Evolutionary conservation across 2,329 filamentous ascomycete species (phyloP), one percentile per base, ranked within the genome.

Genomic region (Leptographium flavum): DNA sequence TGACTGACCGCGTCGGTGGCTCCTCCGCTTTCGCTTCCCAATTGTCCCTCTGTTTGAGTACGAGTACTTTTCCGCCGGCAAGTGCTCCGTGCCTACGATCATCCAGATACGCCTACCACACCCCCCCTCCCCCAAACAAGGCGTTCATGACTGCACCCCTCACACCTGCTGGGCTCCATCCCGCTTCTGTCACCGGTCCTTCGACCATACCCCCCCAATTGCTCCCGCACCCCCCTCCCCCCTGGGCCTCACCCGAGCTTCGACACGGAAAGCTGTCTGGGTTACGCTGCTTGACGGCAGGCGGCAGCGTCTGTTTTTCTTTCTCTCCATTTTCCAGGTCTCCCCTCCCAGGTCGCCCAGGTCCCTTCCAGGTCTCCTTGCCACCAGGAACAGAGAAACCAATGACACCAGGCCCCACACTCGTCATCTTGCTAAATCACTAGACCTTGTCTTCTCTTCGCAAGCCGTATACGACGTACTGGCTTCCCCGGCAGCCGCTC

Each of bases 51-150:
- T 39, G 23, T 17, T 15, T 28, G 22, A 10, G 15, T 25, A 10
- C n/a, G n/a, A n/a, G n/a, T n/a, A n/a, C n/a, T n/a, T n/a, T n/a
- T n/a, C n/a, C n/a, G n/a, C n/a, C n/a, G n/a, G n/a, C n/a, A n/a
- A n/a, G n/a, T n/a, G n/a, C n/a, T n/a, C n/a, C n/a, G n/a, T n/a
- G n/a, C n/a, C n/a, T n/a, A n/a, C n/a, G n/a, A n/a, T n/a, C n/a
- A n/a, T n/a, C n/a, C n/a, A n/a, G n/a, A n/a, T n/a, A n/a, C n/a
- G 35, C 45, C 39, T 28, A 46, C 27, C 31, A 33, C 38, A 40
- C 38, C 25, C 38, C 25, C 38, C 15, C 23, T 19, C 37, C 22
- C 15, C 14, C 19, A 36, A 32, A 14, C 11, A 32, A 14, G 14
- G 30, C 33, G 11, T 11, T 36, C 13, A 17, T 21, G 19, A 36